Conservation (phyloP, 345 rosid species). For the Pugionium dolabratum region DNA sequence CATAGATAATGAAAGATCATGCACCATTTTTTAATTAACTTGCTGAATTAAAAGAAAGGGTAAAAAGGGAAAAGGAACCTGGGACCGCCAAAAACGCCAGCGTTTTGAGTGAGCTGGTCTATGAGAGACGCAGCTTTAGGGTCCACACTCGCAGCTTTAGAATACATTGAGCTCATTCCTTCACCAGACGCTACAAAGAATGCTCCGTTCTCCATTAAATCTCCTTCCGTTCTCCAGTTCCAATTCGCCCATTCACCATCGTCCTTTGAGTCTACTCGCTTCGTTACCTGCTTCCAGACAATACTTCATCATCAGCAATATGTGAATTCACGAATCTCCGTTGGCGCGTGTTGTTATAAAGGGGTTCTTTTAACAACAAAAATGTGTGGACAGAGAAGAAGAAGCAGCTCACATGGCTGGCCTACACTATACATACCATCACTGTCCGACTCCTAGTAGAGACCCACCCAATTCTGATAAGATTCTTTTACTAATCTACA, state of each 20-base stretch:
- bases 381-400: slow-evolving; percentile 7
- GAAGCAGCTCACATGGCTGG: slow-evolving; percentile 42
- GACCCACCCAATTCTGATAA: slow-evolving; percentile 10
- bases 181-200: slow-evolving; percentile 82
- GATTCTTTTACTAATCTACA: slow-evolving; percentile 11
- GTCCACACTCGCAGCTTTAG: slow-evolving; percentile 70
- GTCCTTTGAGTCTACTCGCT: slow-evolving; percentile 75
- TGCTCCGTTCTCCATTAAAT: slow-evolving; percentile 79
- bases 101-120: slow-evolving; percentile 62
- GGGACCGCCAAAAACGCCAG: slow-evolving; percentile 67
- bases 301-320: not conserved
- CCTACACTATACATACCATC: slow-evolving; percentile 28
- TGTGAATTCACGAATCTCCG: not conserved
- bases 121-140: slow-evolving; percentile 63
- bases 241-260: slow-evolving; percentile 68
- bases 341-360: slow-evolving; percentile 25
- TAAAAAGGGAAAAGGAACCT: slow-evolving; percentile 43
- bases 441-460: slow-evolving; percentile 26
- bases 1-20: slow-evolving; percentile 17
- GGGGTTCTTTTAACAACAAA: not conserved
- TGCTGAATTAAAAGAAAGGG: not conserved
- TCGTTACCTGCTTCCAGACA: slow-evolving; percentile 59
- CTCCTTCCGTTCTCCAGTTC: slow-evolving; percentile 92
- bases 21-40: not conserved
- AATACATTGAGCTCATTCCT: slow-evolving; percentile 51